phyloP scores from a whole-genome alignment of 1,139 yeast genomes.

The Candida buenavistaensis region DNA sequence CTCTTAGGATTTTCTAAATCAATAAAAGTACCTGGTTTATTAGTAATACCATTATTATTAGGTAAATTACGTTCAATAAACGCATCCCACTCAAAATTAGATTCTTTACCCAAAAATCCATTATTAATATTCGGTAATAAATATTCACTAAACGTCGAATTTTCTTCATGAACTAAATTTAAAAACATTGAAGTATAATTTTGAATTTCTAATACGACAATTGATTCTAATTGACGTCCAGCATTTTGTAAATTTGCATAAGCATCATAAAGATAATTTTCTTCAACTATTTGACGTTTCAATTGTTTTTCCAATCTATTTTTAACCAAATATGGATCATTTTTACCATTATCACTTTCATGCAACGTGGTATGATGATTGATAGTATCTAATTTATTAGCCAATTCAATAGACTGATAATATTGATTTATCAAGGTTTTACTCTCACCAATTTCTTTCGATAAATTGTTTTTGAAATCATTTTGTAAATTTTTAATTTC shows the following conservation, averaged over 20 bases:
- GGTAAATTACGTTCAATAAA: constrained; percentile 70
- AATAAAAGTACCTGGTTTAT: constrained; percentile 60
- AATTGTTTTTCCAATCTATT: constrained; percentile 73
- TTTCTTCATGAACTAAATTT: constrained; percentile 64
- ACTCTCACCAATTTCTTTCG: constrained; percentile 67
- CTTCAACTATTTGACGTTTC: constrained; percentile 76
- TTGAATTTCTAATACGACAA: constrained; percentile 84
- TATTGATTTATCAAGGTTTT: constrained; percentile 51
- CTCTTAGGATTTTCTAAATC: constrained; percentile 74
- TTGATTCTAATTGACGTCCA: constrained; percentile 85
- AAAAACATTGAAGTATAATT: constrained; percentile 75
- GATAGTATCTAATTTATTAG: constrained; percentile 28
- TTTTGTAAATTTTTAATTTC: constrained; percentile 80
- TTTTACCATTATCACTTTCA: constrained; percentile 42
- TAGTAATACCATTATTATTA: constrained; percentile 15
- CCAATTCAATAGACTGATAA: constrained; percentile 39
- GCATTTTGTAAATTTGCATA: constrained; percentile 82
- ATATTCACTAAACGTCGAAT: constrained; percentile 63
- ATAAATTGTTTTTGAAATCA: constrained; percentile 78
- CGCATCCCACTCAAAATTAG: constrained; percentile 86
- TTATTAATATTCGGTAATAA: constrained; percentile 66
- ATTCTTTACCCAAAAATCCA: constrained; percentile 77
- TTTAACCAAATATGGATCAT: constrained; percentile 83
- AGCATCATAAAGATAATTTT: constrained; percentile 84
- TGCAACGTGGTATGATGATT: constrained; percentile 18